Evolutionary conservation across 2,329 filamentous ascomycete species (phyloP).

Genomic region (Verticillium albo-atrum): DNA sequence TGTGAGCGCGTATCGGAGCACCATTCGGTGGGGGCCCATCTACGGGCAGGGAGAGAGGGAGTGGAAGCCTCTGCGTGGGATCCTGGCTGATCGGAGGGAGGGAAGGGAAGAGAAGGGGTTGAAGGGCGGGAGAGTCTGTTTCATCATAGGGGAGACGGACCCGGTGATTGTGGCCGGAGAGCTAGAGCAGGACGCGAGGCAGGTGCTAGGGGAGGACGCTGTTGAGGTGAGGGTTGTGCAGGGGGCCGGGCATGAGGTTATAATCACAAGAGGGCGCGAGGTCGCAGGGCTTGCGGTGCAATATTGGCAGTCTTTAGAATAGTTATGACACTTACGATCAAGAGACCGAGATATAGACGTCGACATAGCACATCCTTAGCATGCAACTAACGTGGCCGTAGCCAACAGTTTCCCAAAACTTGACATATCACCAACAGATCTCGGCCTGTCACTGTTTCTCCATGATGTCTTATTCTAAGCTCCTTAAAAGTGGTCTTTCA

Average conservation of each 20-base stretch:
- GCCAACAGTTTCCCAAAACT: too few species aligned
- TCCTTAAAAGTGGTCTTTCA: too few species aligned
- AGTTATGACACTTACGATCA: background rate
- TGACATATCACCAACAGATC: background rate
- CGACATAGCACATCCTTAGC: too few species aligned
- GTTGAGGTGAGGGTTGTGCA: slow-evolving; percentile 53
- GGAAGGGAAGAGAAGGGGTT: slow-evolving; percentile 29
- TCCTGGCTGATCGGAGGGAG: slow-evolving; percentile 39
- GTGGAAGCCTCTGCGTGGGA: slow-evolving; percentile 53
- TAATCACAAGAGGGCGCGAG: slow-evolving; percentile 55
- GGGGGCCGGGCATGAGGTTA: slow-evolving; percentile 63
- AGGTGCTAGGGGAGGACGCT: slow-evolving; percentile 51
- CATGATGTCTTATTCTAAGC: too few species aligned
- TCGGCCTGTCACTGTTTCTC: too few species aligned
- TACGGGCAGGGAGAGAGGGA: slow-evolving; percentile 54
- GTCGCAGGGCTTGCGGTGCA: slow-evolving; percentile 41
- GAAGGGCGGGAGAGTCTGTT: slow-evolving; percentile 47
- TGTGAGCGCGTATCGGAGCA: slow-evolving; percentile 64
- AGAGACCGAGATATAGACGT: background rate
- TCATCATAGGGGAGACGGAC: slow-evolving; percentile 65
- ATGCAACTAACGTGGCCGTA: too few species aligned
- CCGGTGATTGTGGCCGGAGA: slow-evolving; percentile 63
- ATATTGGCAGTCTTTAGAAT: slow-evolving; percentile 22
- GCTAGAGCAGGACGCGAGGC: slow-evolving; percentile 54
- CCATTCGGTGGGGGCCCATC: slow-evolving; percentile 66